Percentiles rank a stretch among this genome's conserved stretches.
Evolutionary conservation across 2,329 filamentous ascomycete species (phyloP).

Genomic region (Septoria petroselini): DNA sequence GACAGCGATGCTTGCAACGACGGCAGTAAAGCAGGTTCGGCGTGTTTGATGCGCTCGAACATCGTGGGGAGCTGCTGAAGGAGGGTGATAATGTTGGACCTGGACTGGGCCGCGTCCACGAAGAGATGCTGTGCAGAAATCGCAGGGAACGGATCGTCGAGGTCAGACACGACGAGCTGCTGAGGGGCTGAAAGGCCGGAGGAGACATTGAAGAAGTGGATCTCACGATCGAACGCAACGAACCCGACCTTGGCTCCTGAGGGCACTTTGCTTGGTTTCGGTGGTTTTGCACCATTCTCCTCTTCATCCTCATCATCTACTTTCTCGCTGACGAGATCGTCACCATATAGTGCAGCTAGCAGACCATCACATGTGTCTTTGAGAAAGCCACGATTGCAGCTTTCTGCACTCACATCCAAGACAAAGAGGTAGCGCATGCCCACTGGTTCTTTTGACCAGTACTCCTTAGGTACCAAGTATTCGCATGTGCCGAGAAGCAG

Average conservation of each 20-base stretch:
- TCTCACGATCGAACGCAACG: constrained; percentile 91
- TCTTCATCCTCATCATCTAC: constrained; percentile 51
- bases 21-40: constrained; percentile 83
- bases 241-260: constrained; percentile 85
- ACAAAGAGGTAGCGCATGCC: constrained; percentile 85
- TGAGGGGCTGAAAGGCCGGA: constrained; percentile 79
- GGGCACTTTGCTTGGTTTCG: constrained; percentile 59
- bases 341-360: constrained; percentile 76
- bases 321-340: constrained; percentile 52
- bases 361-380: constrained; percentile 90
- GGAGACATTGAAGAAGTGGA: constrained; percentile 96
- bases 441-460: constrained; percentile 93
- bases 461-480: constrained; percentile 95
- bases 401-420: constrained; percentile 89
- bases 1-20: constrained; percentile 77
- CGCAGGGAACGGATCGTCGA: constrained; percentile 94
- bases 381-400: constrained; percentile 84
- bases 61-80: constrained; percentile 77
- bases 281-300: constrained; percentile 45
- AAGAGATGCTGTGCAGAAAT: constrained; percentile 81
- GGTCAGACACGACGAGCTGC: constrained; percentile 97
- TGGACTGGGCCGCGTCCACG: constrained; percentile 89
- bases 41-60: constrained; percentile 83
- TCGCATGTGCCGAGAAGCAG: constrained; percentile 89
- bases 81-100: constrained; percentile 82